phyloP scores from a whole-genome alignment of 1,139 yeast genomes.

The Lodderomyces parapsilosis region DNA sequence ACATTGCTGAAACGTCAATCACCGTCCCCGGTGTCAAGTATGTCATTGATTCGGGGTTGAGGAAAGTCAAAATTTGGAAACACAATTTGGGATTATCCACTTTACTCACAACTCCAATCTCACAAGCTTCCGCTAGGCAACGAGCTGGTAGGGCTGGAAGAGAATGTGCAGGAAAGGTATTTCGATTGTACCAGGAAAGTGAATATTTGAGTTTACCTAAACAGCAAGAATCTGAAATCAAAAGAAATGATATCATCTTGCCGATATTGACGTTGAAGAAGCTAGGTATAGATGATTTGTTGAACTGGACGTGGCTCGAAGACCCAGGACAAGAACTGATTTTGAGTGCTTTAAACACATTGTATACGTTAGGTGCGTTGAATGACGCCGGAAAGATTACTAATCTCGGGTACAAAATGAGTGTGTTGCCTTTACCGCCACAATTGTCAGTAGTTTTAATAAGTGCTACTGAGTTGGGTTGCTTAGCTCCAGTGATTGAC shows the following conservation, averaged over 20 bases:
- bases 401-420: slow-evolving; percentile 76
- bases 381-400: slow-evolving; percentile 78
- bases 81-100: slow-evolving; percentile 91
- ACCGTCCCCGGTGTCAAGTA: slow-evolving; percentile 95
- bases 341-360: slow-evolving; percentile 70
- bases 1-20: slow-evolving; percentile 95
- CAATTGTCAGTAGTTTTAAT: slow-evolving; percentile 86
- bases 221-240: slow-evolving; percentile 91
- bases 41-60: slow-evolving; percentile 87
- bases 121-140: slow-evolving; percentile 93
- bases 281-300: slow-evolving; percentile 77
- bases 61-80: slow-evolving; percentile 93
- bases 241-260: slow-evolving; percentile 79
- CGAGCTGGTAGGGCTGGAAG: slow-evolving; percentile 99
- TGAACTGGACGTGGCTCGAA: slow-evolving; percentile 91
- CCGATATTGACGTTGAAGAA: slow-evolving; percentile 83
- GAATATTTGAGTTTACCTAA: slow-evolving; percentile 58
- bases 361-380: slow-evolving; percentile 77
- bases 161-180: slow-evolving; percentile 88
- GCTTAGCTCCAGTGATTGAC: slow-evolving; percentile 71
- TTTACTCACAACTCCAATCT: slow-evolving; percentile 84
- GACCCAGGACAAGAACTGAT: slow-evolving; percentile 82
- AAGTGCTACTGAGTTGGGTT: slow-evolving; percentile 59
- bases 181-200: slow-evolving; percentile 73
- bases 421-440: slow-evolving; percentile 85